These are phyloP conservation scores for Paspalum notatum DNA, from an alignment of 176 grass and related monocot species.

Conservation along the genomic window DNA sequence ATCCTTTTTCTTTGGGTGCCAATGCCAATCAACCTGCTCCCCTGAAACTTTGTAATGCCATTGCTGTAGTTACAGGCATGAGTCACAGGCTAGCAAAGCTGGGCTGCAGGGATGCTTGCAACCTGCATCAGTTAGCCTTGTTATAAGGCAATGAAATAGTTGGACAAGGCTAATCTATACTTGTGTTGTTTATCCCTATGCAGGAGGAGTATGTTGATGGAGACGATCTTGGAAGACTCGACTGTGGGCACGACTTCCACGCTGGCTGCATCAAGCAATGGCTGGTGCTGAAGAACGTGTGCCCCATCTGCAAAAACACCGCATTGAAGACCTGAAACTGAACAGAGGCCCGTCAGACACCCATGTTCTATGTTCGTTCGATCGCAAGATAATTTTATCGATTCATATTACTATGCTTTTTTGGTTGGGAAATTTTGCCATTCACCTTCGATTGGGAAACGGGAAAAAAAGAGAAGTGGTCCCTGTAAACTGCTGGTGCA, in stretches of 20 bases:
- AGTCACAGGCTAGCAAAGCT: neutral
- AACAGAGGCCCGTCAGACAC: neutral
- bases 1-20: too few relatives aligned
- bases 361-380: neutral
- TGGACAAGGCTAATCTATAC: neutral
- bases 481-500: conserved; percentile 40
- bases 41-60: neutral
- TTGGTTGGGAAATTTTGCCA: conserved; percentile 46
- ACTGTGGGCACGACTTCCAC: conserved; percentile 62
- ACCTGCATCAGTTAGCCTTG: neutral
- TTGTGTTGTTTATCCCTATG: neutral
- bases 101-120: neutral
- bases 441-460: conserved; percentile 5
- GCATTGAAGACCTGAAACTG: conserved; percentile 46
- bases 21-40: neutral
- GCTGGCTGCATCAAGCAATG: conserved; percentile 57
- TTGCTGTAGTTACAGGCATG: neutral
- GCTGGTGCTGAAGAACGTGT: conserved; percentile 59
- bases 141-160: neutral
- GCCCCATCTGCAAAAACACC: conserved; percentile 57
- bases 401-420: conserved; percentile 40
- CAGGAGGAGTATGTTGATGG: conserved; percentile 61
- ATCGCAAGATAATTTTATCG: conserved; percentile 51
- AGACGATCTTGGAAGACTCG: conserved; percentile 47
- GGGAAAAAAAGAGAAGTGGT: conserved; percentile 10